Conservation (phyloP, 768 basidiomycete species). For the Pulveroboletus sp. region DNA sequence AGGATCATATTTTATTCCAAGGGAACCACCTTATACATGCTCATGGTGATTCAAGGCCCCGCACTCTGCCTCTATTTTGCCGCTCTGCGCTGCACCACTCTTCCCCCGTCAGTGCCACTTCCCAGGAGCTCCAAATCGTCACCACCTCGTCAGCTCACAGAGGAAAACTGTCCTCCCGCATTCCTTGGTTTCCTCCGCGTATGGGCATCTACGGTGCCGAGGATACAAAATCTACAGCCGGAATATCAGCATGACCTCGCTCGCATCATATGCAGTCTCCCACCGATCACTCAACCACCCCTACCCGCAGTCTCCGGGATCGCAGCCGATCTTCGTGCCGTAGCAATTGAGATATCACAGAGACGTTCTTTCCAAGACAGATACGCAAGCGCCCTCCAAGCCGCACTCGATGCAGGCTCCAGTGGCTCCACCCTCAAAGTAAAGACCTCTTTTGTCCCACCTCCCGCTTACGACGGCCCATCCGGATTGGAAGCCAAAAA, state of each 20-base stretch:
- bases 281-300: conserved; percentile 36
- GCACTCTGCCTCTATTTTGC: conserved; percentile 83
- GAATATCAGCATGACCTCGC: conserved; percentile 80
- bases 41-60: conserved; percentile 44
- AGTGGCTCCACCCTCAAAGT: conserved; percentile 31
- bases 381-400: conserved; percentile 71
- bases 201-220: conserved; percentile 64
- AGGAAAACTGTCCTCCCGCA: conserved; percentile 60
- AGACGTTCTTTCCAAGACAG: conserved; percentile 78
- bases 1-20: conserved; percentile 11
- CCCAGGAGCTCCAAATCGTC: conserved; percentile 49
- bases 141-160: conserved; percentile 55
- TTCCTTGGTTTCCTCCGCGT: conserved; percentile 68
- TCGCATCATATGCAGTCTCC: conserved; percentile 66
- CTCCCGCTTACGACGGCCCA: conserved; percentile 54
- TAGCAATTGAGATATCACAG: conserved; percentile 85
- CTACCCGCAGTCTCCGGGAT: conserved; percentile 50
- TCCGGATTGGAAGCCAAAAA: conserved; percentile 14
- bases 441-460: conserved; percentile 65
- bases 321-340: conserved; percentile 76
- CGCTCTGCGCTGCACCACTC: conserved; percentile 67
- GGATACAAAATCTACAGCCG: conserved; percentile 57
- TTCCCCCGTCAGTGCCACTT: conserved; percentile 76
- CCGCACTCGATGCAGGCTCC: conserved; percentile 64
- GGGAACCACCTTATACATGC: neutral